phyloP scores from a whole-genome alignment of 164 flowering plant genomes.

The Sextonia rubra region DNA sequence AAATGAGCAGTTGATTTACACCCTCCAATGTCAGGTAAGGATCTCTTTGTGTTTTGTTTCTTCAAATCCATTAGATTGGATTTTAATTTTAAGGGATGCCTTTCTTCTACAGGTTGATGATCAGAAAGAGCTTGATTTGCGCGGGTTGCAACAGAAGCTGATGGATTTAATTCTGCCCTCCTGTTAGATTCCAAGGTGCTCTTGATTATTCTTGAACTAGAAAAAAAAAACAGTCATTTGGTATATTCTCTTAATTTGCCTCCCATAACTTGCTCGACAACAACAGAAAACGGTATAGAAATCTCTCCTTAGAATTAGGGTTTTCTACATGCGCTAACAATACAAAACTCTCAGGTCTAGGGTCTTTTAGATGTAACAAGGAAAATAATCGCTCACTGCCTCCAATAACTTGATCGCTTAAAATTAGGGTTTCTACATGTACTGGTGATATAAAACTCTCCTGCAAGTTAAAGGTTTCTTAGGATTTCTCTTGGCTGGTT shows the following conservation, averaged over 20 bases:
- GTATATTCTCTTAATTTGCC: neutral
- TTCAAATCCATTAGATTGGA: no score
- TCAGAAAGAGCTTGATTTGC: neutral
- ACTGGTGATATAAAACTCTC: no score
- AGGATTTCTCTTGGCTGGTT: no score
- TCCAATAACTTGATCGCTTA: no score
- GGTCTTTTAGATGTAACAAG: no score
- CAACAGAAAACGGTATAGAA: neutral
- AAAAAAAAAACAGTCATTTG: neutral
- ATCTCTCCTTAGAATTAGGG: neutral
- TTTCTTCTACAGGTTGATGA: conserved; percentile 1
- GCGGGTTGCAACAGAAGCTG: conserved; percentile 10
- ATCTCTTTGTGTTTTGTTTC: neutral
- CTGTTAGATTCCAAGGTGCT: neutral
- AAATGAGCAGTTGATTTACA: conserved; percentile 23
- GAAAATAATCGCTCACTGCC: no score
- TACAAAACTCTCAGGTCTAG: no score
- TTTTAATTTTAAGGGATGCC: neutral
- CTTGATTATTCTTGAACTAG: no score
- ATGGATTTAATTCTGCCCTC: conserved; percentile 4
- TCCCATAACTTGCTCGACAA: neutral
- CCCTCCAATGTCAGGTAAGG: conserved; percentile 40
- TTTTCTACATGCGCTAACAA: neutral
- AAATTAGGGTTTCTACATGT: no score
- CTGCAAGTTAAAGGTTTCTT: no score